Evolutionary conservation across 75 land plant species (phyloP), one percentile per base, ranked within the genome.

Genomic region (Larix kaempferi): DNA sequence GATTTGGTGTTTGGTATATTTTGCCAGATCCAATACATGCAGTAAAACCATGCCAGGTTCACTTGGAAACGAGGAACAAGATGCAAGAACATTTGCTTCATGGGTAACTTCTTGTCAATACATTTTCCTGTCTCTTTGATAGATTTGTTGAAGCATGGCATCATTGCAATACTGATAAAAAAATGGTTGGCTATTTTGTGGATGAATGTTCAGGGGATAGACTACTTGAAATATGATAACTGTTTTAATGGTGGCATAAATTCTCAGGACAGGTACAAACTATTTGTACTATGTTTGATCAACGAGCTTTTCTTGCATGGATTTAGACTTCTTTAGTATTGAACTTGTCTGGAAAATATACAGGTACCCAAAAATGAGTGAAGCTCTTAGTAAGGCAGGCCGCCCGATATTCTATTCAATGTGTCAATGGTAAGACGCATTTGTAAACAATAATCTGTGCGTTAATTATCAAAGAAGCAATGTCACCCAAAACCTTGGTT

Each of bases 291-390:
- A 17, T 57, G 59, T 17, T 62, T 72, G 33, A 22, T 26, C n/a
- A n/a, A n/a, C n/a, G n/a, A n/a, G n/a, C n/a, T n/a, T n/a, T n/a
- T n/a, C n/a, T n/a, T n/a, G n/a, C n/a, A n/a, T 65, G 21, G 55
- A 2, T 71, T 2, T 79, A 72, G 37, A 16, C 76, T 12, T 44
- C 33, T 29, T 0, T 29, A 29, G 33, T 29, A 29, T 29, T 29
- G 33, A 29, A 29, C 1, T 29, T 29, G 33, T 1, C 1, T 26
- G 33, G 33, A 29, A 57, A 12, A 57, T 57, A 13, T n/a, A 49
- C 73, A 93, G 98, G 71, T 95, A 91, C 75, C 91, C 84, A 27
- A 77, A 71, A n/a, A 95, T 95, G 98, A 83, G 86, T n/a, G 77
- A 87, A 75, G 94, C 98, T 23, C 74, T 95, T 25, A 61, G 83